Base-by-base conservation (phyloP, 2,329 filamentous ascomycete genomes). In the Trichoderma breve region DNA sequence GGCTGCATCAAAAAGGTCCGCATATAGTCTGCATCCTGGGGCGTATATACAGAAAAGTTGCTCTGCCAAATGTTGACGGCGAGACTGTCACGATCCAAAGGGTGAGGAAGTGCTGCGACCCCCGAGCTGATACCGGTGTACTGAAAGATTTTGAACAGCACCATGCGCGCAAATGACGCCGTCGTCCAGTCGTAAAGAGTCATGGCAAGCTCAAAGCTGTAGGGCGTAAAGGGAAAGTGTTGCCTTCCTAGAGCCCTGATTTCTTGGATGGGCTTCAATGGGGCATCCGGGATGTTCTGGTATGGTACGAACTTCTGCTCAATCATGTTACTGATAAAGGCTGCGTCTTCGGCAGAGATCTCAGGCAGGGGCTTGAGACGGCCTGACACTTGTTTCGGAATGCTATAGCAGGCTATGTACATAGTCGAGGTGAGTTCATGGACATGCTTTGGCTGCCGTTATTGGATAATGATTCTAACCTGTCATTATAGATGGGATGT, bases 181-280 rank as follows among this genome's bases (percentile, higher is more conserved):
- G 68, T 71, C 34, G 71, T 73, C 71, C 71, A 73, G 26, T 73
- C 71, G 30, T 73, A 73, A 9, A 73, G 43, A 8, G 61, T 58
- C 71, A 71, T 71, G 53, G 68, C 71, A 9, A 73, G 71, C 68
- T 73, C 57, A 26, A 73, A 73, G 32, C 21, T 34, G 21, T 71
- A 57, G 7, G 68, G 55, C 12, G 71, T 71, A n/a, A 71, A 73
- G 5, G 71, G 71, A 18, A 73, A 73, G 30, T 55, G 58, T 26
- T 57, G 71, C 11, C 36, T 71, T 18, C 71, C 71, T 21, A 73
- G 21, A 36, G 62, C 71, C 57, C 12, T 57, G 34, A 73, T 73
- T 26, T 73, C 68, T 34, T 67, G n/a, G 6, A 71, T 32, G 8
- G 68, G 4, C 53, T 26, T 71, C 18, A 12, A 5, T 26, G 69